Percentiles rank a stretch among this genome's conserved stretches.
phyloP scores from a whole-genome alignment of 2,329 filamentous ascomycete species.

The Colletotrichum sp. region DNA sequence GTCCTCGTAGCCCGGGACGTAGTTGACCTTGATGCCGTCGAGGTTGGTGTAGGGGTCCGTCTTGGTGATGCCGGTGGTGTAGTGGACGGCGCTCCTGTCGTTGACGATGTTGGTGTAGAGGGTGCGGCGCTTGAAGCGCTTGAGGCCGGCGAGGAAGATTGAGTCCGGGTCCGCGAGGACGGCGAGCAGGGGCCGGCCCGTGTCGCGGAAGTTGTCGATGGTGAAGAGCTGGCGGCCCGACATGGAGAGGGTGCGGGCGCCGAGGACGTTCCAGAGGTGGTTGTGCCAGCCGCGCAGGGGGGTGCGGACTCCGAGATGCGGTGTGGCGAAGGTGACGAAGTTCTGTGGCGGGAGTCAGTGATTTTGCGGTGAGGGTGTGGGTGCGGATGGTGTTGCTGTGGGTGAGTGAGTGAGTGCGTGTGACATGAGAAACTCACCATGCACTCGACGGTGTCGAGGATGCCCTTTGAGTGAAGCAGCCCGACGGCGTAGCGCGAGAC shows the following conservation, averaged over 20 bases:
- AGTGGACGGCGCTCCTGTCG: slow-evolving; percentile 81
- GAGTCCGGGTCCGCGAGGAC: slow-evolving; percentile 83
- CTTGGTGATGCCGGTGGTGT: slow-evolving; percentile 79
- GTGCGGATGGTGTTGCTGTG: background rate
- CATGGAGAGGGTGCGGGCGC: slow-evolving; percentile 78
- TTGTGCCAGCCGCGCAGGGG: slow-evolving; percentile 71
- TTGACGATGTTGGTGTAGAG: slow-evolving; percentile 89
- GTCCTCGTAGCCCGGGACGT: slow-evolving; percentile 73
- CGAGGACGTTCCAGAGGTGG: slow-evolving; percentile 82
- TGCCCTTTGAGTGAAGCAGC: slow-evolving; percentile 79
- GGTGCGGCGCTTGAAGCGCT: slow-evolving; percentile 75
- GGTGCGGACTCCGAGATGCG: slow-evolving; percentile 78
- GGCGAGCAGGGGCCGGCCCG: slow-evolving; percentile 78
- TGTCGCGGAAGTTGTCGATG: slow-evolving; percentile 85
- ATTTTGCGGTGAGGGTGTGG: background rate
- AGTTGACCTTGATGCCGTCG: slow-evolving; percentile 73
- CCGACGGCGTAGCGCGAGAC: slow-evolving; percentile 88
- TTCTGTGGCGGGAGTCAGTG: slow-evolving; percentile 56
- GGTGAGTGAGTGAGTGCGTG: background rate
- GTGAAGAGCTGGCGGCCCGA: slow-evolving; percentile 89
- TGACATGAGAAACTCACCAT: slow-evolving; percentile 55
- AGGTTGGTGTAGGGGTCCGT: slow-evolving; percentile 78
- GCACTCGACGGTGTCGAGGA: slow-evolving; percentile 80
- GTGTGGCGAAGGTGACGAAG: slow-evolving; percentile 91
- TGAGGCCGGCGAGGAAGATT: slow-evolving; percentile 83